A percentile compares a stretch with the other conserved stretches of the same genome.
phyloP scores from a whole-genome alignment of 2,329 filamentous ascomycete species.

The Rutstroemia sp. region DNA sequence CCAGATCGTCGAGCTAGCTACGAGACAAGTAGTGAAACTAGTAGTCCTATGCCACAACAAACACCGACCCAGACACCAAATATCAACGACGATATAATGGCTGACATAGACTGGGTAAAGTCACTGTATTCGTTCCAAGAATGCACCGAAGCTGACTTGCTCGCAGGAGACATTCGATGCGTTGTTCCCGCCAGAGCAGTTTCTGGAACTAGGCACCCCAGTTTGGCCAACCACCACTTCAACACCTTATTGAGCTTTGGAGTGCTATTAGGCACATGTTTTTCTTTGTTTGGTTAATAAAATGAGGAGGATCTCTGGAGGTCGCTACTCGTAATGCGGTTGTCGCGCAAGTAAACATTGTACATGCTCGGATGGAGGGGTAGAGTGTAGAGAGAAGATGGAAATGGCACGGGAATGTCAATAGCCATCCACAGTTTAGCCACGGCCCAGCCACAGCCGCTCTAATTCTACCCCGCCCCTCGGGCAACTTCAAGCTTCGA shows the following conservation, averaged over 20 bases:
- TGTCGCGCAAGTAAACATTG: too few relatives aligned
- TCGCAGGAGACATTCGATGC: slow-evolving; percentile 28
- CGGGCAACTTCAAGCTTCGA: too few relatives aligned
- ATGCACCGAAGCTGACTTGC: background rate
- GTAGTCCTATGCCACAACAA: background rate
- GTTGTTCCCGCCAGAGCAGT: slow-evolving; percentile 25
- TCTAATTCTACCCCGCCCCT: too few relatives aligned
- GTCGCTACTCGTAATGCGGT: too few relatives aligned
- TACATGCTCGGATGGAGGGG: too few relatives aligned
- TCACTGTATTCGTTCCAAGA: slow-evolving; percentile 25
- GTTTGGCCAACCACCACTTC: background rate
- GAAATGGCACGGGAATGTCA: too few relatives aligned
- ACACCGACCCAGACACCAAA: background rate
- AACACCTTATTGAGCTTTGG: background rate
- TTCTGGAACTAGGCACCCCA: slow-evolving; percentile 5
- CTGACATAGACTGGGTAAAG: slow-evolving; percentile 59
- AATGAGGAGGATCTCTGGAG: too few relatives aligned
- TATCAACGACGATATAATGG: slow-evolving; percentile 31
- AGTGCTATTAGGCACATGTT: background rate
- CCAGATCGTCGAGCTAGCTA: background rate
- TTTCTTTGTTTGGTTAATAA: background rate
- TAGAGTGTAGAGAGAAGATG: too few relatives aligned
- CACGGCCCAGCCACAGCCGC: too few relatives aligned
- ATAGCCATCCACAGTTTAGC: too few relatives aligned
- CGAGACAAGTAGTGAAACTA: background rate